These are phyloP conservation scores for Vachellia collinsii DNA, from an alignment of 306 rosid species.

Conservation along the genomic window DNA sequence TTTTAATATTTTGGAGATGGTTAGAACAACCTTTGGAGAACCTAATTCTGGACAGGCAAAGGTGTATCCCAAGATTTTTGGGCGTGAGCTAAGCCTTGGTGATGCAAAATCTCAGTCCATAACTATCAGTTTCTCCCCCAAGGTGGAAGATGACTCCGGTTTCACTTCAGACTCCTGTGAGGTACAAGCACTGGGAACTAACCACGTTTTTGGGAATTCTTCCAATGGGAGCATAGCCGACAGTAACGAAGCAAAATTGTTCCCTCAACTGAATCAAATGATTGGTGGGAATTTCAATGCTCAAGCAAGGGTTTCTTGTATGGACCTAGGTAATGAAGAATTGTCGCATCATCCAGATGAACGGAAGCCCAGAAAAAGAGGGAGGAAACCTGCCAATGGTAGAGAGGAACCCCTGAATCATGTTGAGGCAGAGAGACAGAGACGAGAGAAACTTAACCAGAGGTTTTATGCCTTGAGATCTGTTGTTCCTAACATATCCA, in stretches of 20 bases:
- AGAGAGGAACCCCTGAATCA: constrained; percentile 80
- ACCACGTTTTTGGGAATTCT: constrained; percentile 47
- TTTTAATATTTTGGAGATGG: constrained; percentile 3
- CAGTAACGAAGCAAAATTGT: constrained; percentile 51
- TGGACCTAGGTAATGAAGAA: constrained; percentile 61
- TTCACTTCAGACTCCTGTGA: constrained; percentile 28
- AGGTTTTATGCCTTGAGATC: constrained; percentile 74
- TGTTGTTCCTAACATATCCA: constrained; percentile 77
- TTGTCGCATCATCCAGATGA: constrained; percentile 61
- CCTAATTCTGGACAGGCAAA: constrained; percentile 53
- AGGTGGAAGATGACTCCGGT: constrained; percentile 28
- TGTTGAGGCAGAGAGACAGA: constrained; percentile 79
- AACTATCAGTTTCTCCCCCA: constrained; percentile 62
- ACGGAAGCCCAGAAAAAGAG: constrained; percentile 74
- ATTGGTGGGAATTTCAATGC: constrained; percentile 55
- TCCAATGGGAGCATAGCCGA: constrained; percentile 59
- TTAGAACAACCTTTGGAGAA: constrained; percentile 43
- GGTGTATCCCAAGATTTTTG: constrained; percentile 68
- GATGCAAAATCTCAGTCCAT: constrained; percentile 57
- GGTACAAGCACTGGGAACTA: constrained; percentile 41
- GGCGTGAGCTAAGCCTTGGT: constrained; percentile 66
- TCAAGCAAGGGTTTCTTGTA: constrained; percentile 48
- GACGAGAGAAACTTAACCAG: constrained; percentile 83
- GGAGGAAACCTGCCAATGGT: constrained; percentile 79
- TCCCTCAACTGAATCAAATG: constrained; percentile 50